Evolutionary conservation across 2,329 filamentous ascomycete species (phyloP), one percentile per base, ranked within the genome.

Genomic region (Colletotrichum sp.): DNA sequence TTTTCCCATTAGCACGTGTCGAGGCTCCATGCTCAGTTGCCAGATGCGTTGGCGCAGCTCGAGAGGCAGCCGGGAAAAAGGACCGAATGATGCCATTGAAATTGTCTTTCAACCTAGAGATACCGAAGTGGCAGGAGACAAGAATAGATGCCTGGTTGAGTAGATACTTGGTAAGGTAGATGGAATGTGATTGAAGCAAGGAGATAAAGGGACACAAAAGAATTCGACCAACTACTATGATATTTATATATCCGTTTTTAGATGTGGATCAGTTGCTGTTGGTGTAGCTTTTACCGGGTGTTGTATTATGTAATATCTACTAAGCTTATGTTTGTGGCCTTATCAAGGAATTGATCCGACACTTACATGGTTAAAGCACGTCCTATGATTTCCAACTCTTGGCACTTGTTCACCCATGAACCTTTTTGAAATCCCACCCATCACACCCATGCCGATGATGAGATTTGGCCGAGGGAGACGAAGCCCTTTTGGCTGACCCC

Each of bases 31-130:
- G 52, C 44, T 69, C 66, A 69, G 21, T 69, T 60, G 0, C 66
- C 66, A 69, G 66, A 69, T 69, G 52, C 52, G 66, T 57, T 55
- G 44, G 49, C 66, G 66, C 52, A 69, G 66, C 52, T 69, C 66
- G 66, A 55, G 49, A 69, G 66, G 68, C 64, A 67, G 64, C 28
- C 64, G 64, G 44, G 64, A 67, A 32, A 67, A 67, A 32, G 64
- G 64, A 63, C 30, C 60, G 60, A 63, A 63, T 63, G 30, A 63
- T 63, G 60, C 60, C 60, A 63, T 63, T 63, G 60, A 63, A 36
- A 63, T 63, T 63, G 10, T 63, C 60, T 34, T 6, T 63, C 60
- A 63, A 34, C 28, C 60, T 63, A 63, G 60, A 36, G 60, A 36
- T 10, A 63, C 28, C 28, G 18, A 63, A 63, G 60, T 63, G 28